Conservation (phyloP, 129 eudicot genomes). For the Glebionis coronaria region DNA sequence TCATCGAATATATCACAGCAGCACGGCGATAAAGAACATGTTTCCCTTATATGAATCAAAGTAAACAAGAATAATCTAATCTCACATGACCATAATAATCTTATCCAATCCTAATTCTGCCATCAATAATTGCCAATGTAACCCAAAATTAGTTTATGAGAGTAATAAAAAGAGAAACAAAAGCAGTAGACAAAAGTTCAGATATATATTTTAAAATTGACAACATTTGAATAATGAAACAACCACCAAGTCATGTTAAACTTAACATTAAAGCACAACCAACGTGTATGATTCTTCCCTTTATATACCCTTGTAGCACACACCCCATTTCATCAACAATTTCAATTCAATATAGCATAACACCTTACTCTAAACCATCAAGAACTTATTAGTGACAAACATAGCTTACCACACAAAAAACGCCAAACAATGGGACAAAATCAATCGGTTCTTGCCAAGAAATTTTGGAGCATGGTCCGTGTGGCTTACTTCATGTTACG, state of each 20-base stretch:
- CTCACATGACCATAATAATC: conserved; percentile 28
- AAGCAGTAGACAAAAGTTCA: conserved; percentile 7
- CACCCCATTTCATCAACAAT: no score
- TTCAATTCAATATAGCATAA: no score
- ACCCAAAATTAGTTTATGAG: no score
- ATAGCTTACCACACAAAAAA: no score
- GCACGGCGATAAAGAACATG: background rate
- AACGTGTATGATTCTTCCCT: background rate
- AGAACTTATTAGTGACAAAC: no score
- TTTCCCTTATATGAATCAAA: no score
- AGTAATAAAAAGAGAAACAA: background rate
- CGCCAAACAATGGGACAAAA: conserved; percentile 54
- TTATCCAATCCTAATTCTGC: conserved; percentile 34
- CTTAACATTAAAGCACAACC: conserved; percentile 27
- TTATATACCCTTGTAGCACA: conserved; percentile 16
- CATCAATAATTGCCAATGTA: conserved; percentile 24
- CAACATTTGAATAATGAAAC: conserved; percentile 6
- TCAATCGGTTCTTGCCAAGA: no score
- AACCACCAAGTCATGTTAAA: conserved; percentile 15
- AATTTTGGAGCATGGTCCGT: conserved; percentile 44
- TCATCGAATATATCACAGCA: background rate
- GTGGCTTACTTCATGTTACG: conserved; percentile 45
- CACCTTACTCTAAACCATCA: no score
- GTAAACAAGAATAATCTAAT: no score
- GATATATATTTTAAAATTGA: background rate